These are phyloP conservation scores for Metschnikowia arizonensis DNA, from an alignment of 805 yeast genomes.

Conservation along the genomic window DNA sequence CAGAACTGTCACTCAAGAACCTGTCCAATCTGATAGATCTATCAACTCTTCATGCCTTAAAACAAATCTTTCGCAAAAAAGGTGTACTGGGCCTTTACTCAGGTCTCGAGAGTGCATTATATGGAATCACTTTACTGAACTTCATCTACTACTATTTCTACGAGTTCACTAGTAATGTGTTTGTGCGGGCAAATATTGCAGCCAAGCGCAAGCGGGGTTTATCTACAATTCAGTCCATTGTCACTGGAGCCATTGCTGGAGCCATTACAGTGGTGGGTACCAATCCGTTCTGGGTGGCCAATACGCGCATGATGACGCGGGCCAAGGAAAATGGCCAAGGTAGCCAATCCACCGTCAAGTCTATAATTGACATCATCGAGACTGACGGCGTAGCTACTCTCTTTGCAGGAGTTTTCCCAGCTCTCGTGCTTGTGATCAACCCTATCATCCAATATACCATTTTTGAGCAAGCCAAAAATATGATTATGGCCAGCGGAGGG, in stretches of 20 bases:
- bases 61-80: conserved; percentile 48
- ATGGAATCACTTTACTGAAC: conserved; percentile 83
- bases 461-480: conserved; percentile 78
- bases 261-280: conserved; percentile 75
- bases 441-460: conserved; percentile 91
- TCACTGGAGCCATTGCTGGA: conserved; percentile 84
- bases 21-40: conserved; percentile 11
- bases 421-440: conserved; percentile 76
- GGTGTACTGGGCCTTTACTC: conserved; percentile 71
- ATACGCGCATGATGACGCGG: conserved; percentile 77
- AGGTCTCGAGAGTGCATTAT: conserved; percentile 83
- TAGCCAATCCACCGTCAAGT: conserved; percentile 45
- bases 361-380: conserved; percentile 58
- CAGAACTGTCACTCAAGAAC: too few species aligned
- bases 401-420: conserved; percentile 85
- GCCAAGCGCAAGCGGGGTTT: conserved; percentile 35
- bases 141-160: conserved; percentile 89
- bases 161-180: conserved; percentile 57
- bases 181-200: conserved; percentile 34
- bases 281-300: conserved; percentile 94
- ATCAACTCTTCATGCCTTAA: conserved; percentile 25
- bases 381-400: conserved; percentile 69
- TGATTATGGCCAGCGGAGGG: conserved; percentile 53
- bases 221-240: conserved; percentile 62
- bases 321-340: conserved; percentile 25